These are phyloP conservation scores for Saprolegnia parasitica DNA, from an alignment of 352 stramenopile genomes.

Conservation along the genomic window DNA sequence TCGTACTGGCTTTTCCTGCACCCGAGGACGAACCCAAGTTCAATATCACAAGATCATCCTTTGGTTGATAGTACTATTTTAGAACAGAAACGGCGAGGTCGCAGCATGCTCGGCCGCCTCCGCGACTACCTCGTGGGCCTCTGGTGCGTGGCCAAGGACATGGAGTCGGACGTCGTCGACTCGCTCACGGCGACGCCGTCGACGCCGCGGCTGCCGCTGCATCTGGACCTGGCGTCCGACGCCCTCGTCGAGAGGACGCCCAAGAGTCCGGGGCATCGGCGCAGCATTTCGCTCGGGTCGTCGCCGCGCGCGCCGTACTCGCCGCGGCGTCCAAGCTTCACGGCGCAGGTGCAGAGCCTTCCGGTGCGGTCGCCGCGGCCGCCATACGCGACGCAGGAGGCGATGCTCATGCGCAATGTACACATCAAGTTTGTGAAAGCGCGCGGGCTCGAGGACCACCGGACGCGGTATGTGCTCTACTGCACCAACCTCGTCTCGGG, in stretches of 20 bases:
- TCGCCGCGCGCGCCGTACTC: background rate
- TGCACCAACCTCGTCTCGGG: background rate
- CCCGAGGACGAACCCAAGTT: background rate
- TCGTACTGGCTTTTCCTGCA: too few species aligned
- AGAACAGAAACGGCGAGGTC: background rate
- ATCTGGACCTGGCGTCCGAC: background rate
- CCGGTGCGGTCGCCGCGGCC: background rate
- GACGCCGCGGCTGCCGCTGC: background rate
- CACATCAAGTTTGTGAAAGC: constrained; percentile 80
- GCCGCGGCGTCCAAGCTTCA: background rate
- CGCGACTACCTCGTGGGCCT: background rate
- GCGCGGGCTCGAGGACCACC: background rate
- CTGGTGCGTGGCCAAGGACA: background rate
- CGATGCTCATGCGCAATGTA: constrained; percentile 66
- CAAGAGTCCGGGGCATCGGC: background rate
- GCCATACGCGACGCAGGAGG: constrained; percentile 31
- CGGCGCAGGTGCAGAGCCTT: background rate
- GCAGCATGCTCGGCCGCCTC: background rate
- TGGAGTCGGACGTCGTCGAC: background rate
- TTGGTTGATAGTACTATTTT: background rate
- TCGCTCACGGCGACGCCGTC: background rate
- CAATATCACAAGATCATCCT: background rate
- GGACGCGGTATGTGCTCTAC: background rate
- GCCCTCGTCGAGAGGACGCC: background rate
- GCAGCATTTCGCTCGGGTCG: background rate